These are phyloP conservation scores for Monilinia laxa DNA, from an alignment of 2,329 filamentous ascomycete genomes.

Conservation along the genomic window DNA sequence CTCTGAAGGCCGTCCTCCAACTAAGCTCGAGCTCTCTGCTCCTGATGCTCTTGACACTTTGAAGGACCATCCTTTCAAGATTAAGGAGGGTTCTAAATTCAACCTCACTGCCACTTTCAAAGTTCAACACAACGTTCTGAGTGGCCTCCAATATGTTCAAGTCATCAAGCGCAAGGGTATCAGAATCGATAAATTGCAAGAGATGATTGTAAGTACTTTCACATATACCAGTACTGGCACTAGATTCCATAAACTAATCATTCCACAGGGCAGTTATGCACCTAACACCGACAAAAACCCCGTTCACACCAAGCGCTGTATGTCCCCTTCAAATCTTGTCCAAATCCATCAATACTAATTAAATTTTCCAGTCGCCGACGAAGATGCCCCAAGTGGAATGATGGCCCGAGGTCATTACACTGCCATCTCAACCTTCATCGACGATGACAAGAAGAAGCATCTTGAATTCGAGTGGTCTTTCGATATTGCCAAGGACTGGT, in stretches of 20 bases:
- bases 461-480: conserved; percentile 95
- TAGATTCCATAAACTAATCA: not conserved
- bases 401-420: conserved; percentile 87
- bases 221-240: not conserved
- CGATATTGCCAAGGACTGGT: conserved; percentile 97
- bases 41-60: conserved; percentile 73
- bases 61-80: conserved; percentile 91
- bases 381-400: conserved; percentile 91
- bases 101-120: conserved; percentile 93
- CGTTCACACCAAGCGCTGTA: conserved; percentile 88
- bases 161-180: conserved; percentile 87
- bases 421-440: conserved; percentile 84
- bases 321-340: conserved; percentile 42
- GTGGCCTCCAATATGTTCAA: conserved; percentile 93
- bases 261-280: conserved; percentile 76
- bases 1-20: conserved; percentile 75
- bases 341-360: not conserved
- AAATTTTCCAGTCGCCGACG: conserved; percentile 67
- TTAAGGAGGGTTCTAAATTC: conserved; percentile 94
- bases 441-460: conserved; percentile 90
- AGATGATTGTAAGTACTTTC: conserved; percentile 82
- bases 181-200: conserved; percentile 85
- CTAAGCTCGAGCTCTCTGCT: conserved; percentile 81
- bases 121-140: conserved; percentile 95
- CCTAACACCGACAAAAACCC: conserved; percentile 88